Evolutionary conservation across 768 basidiomycete genomes (phyloP).

Genomic region (Boletellus emodensis): DNA sequence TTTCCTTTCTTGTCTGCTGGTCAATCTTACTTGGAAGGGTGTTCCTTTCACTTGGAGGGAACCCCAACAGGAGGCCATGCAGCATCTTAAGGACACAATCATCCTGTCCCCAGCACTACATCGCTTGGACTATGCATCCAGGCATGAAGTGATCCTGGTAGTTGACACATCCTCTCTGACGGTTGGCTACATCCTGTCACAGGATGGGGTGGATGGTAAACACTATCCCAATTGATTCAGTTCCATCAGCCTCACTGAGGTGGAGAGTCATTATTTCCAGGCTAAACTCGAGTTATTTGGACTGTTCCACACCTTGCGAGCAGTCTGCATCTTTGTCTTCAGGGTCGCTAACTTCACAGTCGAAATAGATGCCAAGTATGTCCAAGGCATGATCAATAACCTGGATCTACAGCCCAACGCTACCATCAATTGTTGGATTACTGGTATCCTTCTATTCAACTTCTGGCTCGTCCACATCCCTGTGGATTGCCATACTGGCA

Average conservation of each 20-base stretch:
- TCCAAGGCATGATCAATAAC: conserved; percentile 9
- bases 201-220: neutral
- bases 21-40: conserved; percentile 25
- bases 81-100: neutral
- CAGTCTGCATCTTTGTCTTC: conserved; percentile 19
- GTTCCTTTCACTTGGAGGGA: too few relatives aligned
- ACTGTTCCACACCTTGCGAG: conserved; percentile 19
- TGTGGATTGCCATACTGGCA: too few relatives aligned
- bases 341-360: conserved; percentile 25
- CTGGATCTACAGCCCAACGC: neutral
- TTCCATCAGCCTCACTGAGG: neutral
- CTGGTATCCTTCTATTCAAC: neutral
- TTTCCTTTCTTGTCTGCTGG: conserved; percentile 15
- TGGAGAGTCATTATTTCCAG: conserved; percentile 5
- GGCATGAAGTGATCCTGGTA: neutral
- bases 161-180: neutral
- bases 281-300: conserved; percentile 28
- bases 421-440: neutral
- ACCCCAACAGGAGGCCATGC: neutral
- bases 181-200: neutral
- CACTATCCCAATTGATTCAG: neutral
- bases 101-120: neutral
- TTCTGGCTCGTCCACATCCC: neutral
- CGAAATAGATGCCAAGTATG: too few relatives aligned
- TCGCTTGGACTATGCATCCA: neutral